Conservation (phyloP, 1,284 basidiomycete species). For the Porodaedalea pini region DNA sequence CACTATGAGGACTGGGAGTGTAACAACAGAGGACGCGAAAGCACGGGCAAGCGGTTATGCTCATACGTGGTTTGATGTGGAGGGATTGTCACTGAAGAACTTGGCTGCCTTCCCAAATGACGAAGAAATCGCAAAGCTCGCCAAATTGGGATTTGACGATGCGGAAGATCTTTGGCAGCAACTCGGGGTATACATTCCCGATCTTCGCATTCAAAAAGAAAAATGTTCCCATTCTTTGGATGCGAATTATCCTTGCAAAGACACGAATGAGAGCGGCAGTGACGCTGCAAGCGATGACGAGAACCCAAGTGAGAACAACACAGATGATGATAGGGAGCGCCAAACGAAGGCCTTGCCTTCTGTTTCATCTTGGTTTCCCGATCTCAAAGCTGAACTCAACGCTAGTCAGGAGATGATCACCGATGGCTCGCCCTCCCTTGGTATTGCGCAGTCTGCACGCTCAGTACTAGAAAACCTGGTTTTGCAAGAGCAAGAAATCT, state of each 20-base stretch:
- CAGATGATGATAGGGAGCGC: too few relatives aligned
- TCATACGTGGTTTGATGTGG: constrained; percentile 24
- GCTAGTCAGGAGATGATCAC: not conserved
- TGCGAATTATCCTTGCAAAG: not conserved
- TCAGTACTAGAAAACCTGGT: not conserved
- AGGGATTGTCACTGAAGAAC: constrained; percentile 17
- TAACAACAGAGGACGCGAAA: constrained; percentile 18
- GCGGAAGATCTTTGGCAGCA: constrained; percentile 14
- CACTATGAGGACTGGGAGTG: constrained; percentile 3
- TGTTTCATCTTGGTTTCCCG: not conserved
- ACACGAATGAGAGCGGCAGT: too few relatives aligned
- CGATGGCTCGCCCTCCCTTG: too few relatives aligned
- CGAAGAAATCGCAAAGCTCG: constrained; percentile 3
- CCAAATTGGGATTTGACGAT: constrained; percentile 18
- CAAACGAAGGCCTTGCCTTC: not conserved
- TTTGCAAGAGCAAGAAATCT: not conserved
- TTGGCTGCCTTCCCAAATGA: constrained; percentile 21
- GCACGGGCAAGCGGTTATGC: constrained; percentile 21
- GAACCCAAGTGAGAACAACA: too few relatives aligned
- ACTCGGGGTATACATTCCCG: not conserved
- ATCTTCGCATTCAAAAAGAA: not conserved
- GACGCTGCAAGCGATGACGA: not conserved
- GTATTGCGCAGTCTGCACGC: not conserved
- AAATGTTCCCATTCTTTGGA: not conserved
- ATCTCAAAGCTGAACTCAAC: not conserved